phyloP scores from a whole-genome alignment of 1,139 yeast species.

The Candida gigantensis region DNA sequence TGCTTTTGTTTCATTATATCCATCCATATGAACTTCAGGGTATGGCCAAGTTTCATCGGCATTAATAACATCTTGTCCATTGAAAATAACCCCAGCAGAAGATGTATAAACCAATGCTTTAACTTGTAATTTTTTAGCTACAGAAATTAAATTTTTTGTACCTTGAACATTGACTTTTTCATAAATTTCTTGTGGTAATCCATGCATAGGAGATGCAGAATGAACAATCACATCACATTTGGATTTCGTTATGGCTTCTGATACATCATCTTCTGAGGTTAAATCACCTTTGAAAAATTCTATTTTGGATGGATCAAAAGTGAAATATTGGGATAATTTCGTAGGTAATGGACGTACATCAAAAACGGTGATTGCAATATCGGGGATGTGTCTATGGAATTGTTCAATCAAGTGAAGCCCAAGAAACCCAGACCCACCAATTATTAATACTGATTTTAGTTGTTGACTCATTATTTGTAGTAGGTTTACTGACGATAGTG shows the following conservation, averaged over 20 bases:
- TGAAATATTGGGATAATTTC: conserved; percentile 66
- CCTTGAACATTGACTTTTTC: conserved; percentile 91
- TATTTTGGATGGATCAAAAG: conserved; percentile 63
- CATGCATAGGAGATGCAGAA: conserved; percentile 96
- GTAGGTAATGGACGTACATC: conserved; percentile 88
- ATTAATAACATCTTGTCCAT: conserved; percentile 86
- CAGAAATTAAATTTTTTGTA: conserved; percentile 70
- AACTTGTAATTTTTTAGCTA: conserved; percentile 54
- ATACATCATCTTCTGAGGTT: conserved; percentile 70
- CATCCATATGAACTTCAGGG: conserved; percentile 92
- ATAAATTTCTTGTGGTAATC: conserved; percentile 75
- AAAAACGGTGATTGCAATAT: conserved; percentile 78
- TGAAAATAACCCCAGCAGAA: conserved; percentile 95
- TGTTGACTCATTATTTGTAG: conserved; percentile 5
- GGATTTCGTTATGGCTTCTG: conserved; percentile 57
- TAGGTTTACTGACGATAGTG: no score
- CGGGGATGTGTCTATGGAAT: conserved; percentile 66
- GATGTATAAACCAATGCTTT: conserved; percentile 89
- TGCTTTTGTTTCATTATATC: conserved; percentile 94
- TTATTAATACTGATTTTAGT: conserved; percentile 55
- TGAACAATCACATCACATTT: conserved; percentile 83
- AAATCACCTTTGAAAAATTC: conserved; percentile 79
- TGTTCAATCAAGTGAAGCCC: conserved; percentile 91
- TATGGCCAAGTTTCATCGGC: conserved; percentile 96
- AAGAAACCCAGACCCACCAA: conserved; percentile 94